A percentile compares a stretch with the other conserved stretches of the same genome.
These are phyloP conservation scores for Sordaria brevicollis DNA, from an alignment of 495 filamentous ascomycete genomes.

Conservation along the genomic window DNA sequence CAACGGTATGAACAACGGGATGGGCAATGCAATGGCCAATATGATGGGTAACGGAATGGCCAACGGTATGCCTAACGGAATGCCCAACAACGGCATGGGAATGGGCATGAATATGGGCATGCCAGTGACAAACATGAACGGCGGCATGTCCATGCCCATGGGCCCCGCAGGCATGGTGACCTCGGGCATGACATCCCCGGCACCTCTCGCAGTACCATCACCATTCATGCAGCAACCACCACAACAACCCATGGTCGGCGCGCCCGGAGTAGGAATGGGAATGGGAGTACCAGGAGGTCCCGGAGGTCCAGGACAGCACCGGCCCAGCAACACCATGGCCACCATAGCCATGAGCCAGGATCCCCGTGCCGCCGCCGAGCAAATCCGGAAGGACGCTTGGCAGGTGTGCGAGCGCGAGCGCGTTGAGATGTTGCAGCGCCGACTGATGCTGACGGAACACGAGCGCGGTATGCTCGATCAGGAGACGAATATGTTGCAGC, in stretches of 20 bases:
- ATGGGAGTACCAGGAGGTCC: background rate
- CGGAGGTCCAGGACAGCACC: background rate
- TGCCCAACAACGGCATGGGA: background rate
- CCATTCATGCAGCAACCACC: background rate
- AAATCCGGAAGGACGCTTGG: conserved; percentile 18
- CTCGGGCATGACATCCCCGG: background rate
- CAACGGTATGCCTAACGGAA: background rate
- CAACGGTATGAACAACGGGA: background rate
- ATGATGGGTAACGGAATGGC: background rate
- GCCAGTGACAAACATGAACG: background rate
- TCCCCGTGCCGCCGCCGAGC: conserved; percentile 11
- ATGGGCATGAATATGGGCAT: background rate
- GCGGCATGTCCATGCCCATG: background rate
- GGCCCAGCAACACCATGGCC: background rate
- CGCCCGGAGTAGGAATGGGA: background rate
- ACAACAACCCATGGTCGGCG: background rate
- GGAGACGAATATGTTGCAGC: conserved; percentile 13
- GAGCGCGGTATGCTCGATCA: conserved; percentile 15
- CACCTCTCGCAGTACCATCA: background rate
- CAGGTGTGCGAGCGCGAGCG: conserved; percentile 15
- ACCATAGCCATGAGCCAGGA: conserved; percentile 5
- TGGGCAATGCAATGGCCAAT: too few relatives aligned
- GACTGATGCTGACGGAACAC: conserved; percentile 13
- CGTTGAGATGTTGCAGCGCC: conserved; percentile 14
- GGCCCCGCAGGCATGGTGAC: background rate